phyloP scores from a whole-genome alignment of 1,284 basidiomycete genomes.

The Irpex sp. region DNA sequence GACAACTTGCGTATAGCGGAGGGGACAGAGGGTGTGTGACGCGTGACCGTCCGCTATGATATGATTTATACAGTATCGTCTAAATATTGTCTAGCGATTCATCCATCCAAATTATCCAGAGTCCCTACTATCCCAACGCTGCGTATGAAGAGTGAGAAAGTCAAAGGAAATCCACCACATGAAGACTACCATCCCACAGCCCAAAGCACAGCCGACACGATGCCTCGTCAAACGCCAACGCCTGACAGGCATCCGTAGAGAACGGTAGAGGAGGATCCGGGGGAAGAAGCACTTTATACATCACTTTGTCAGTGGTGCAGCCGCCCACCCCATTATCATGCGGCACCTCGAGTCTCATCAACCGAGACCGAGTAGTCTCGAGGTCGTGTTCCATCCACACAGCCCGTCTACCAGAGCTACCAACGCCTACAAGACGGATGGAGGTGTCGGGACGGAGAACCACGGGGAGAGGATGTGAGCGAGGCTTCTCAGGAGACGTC shows the following conservation, averaged over 20 bases:
- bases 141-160: neutral
- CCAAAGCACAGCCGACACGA: constrained; percentile 45
- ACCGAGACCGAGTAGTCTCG: constrained; percentile 42
- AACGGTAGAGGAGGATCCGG: constrained; percentile 44
- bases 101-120: too few relatives aligned
- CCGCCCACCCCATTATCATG: constrained; percentile 9
- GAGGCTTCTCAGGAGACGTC: neutral
- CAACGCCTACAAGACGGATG: constrained; percentile 43
- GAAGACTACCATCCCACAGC: constrained; percentile 46
- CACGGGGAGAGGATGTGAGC: neutral
- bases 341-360: constrained; percentile 43
- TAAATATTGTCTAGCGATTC: too few relatives aligned
- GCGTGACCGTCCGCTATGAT: too few relatives aligned
- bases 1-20: too few relatives aligned
- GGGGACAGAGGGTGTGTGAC: too few relatives aligned
- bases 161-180: constrained; percentile 44
- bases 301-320: constrained; percentile 18
- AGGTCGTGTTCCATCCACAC: constrained; percentile 51
- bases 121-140: neutral
- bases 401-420: constrained; percentile 41
- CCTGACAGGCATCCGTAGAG: constrained; percentile 37
- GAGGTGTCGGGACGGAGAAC: constrained; percentile 26
- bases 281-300: constrained; percentile 34
- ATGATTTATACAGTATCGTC: too few relatives aligned
- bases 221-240: constrained; percentile 48